Base-by-base conservation (phyloP, 441 rosid species). In the Pelargonium exstipulatum region DNA sequence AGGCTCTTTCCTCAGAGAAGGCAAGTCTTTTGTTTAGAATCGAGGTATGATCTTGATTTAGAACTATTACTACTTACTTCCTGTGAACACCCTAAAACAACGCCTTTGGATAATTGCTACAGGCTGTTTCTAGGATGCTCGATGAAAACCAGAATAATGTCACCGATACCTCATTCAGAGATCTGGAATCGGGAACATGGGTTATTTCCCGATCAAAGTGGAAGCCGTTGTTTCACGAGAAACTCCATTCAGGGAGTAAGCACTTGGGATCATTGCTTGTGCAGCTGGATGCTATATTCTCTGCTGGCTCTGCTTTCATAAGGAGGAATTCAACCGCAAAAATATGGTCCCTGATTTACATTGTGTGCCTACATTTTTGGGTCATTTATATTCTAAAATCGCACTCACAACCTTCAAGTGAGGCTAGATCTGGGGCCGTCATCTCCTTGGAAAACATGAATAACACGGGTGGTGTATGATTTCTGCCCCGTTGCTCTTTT, bases 1-100 rank as follows among this genome's bases (percentile, higher is more conserved):
- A 94, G 83, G 84, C 91, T 3, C 89, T 95, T 51, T 90, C 96
- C 62, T 90, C 99, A 0, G 96, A 95, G 80, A 95, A 95, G 89
- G 91, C 97, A 64, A 95, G 96, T 43, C 71, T 90, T 13, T n/a
- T 63, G 3, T 87, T 95, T 73, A 85, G 99, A 83, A 95, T 91
- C 45, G 99, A 95, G 97, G 97, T 94, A 81, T 51, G 16, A 16
- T 26, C 29, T 45, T 66, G 16, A 9, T 9, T 51, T 0, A 62
- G 37, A 69, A 40, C 24, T 18, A 46, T 2, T 29, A 35, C 10
- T 32, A 22, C 14, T 55, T 55, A 55, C 62, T 60, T 62, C 17
- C 1, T 9, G 55, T 48, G 5, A 48, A 6, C 62, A 55, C 18
- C 62, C 8, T 18, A 17, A 55, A 55, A 4, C 60, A 5, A 17